Evolutionary conservation across 306 rosid species (phyloP), one percentile per base, ranked within the genome.

Genomic region (Parietaria judaica): DNA sequence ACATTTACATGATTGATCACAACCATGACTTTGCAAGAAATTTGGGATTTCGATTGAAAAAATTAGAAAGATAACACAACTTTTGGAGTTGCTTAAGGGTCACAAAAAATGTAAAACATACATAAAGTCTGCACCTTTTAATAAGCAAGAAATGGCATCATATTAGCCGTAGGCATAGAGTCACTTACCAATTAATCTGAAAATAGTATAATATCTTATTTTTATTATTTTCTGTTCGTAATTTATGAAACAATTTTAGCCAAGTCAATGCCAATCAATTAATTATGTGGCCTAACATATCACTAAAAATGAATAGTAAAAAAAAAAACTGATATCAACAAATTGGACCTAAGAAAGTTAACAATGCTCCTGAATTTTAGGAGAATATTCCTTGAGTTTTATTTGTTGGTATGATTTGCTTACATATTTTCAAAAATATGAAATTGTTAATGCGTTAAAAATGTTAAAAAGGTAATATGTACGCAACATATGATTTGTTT

Each of bases 221-320:
- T 3, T 37, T 41, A 23, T 34, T 1, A 34, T 11, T 23, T 34
- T 56, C 13, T 34, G 2, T 36, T 11, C 13, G 11, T 48, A 36
- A 60, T 34, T 47, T 55, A 8, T 36, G 35, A 14, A 41, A 41
- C 31, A 68, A 13, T 52, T 52, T 60, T 52, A 68, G 36, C 35
- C 17, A 63, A 45, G 70, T 68, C 70, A 74, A 74, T 45, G 36
- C 60, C 55, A 67, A 45, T 45, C 36, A 59, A 58, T 65, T 66
- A 48, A 41, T 17, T 54, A 64, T 57, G 35, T 59, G 47, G 49
- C 31, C 31, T 23, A 23, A 23, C 31, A 23, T 23, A 23, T 23
- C 2, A 23, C 31, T 23, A 23, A 23, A 23, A 23, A 23, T 23
- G 31, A 23, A 23, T 0, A 23, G 31, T 23, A 23, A 23, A 23